These are phyloP conservation scores for Verticillium longisporum DNA, from an alignment of 2,329 filamentous ascomycete genomes.

Conservation along the genomic window DNA sequence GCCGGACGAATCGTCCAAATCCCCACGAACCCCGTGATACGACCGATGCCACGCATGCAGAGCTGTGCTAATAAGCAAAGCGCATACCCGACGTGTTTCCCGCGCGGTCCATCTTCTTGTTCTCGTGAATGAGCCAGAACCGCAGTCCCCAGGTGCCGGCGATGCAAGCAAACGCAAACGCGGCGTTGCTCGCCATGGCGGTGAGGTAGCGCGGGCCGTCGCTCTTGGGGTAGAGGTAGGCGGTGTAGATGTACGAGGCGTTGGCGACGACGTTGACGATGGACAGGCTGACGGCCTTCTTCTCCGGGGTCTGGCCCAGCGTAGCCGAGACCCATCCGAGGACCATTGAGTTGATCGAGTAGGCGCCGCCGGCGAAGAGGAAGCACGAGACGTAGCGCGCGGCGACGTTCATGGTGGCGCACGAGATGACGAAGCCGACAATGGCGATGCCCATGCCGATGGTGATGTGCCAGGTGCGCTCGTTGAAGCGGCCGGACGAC, in stretches of 20 bases:
- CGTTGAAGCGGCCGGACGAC: constrained; percentile 37
- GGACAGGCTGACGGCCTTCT: constrained; percentile 35
- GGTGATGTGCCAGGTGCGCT: constrained; percentile 40
- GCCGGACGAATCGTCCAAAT: no score
- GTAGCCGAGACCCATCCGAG: constrained; percentile 32
- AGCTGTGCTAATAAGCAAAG: constrained; percentile 10
- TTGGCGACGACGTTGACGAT: constrained; percentile 30
- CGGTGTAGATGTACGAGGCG: constrained; percentile 28
- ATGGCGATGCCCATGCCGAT: constrained; percentile 30
- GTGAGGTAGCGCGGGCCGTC: constrained; percentile 14
- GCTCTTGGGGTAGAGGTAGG: constrained; percentile 30
- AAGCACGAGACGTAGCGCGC: constrained; percentile 23
- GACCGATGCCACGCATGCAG: no score
- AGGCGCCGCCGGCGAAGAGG: constrained; percentile 28
- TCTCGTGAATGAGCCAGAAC: constrained; percentile 15
- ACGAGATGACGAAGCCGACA: constrained; percentile 25
- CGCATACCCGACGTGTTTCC: neutral
- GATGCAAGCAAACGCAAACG: constrained; percentile 17
- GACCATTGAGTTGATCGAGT: constrained; percentile 35
- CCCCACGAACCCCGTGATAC: no score
- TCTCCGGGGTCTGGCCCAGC: constrained; percentile 36
- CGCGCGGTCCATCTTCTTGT: constrained; percentile 16
- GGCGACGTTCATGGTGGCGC: constrained; percentile 17
- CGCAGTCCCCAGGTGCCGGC: constrained; percentile 16
- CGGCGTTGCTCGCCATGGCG: constrained; percentile 10